Base-by-base conservation (phyloP, 768 basidiomycete genomes). In the Termitomyces sp. region DNA sequence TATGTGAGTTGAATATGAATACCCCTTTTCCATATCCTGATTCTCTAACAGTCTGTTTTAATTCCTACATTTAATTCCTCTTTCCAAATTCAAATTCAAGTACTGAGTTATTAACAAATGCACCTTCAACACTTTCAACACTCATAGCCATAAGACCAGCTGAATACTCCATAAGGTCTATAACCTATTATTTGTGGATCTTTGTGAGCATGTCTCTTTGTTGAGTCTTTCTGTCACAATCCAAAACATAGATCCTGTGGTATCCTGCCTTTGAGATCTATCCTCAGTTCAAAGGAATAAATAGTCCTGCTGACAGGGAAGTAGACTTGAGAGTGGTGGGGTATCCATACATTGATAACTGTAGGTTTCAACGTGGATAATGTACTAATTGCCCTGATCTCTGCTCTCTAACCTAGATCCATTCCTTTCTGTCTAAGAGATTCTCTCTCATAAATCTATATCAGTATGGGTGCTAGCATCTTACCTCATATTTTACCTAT, bases 181-280 rank as follows among this genome's bases (percentile, higher is more conserved):
- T 33, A 38, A 40, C 23, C 1, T 56, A 53, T 47, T 55, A 12
- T 43, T 54, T 26, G 44, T 56, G 17, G 42, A 60, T 50, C 55
- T 60, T 45, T 56, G 59, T 60, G 53, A 23, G 52, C 6, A 5
- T 41, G 14, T 21, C 19, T 1, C 8, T 43, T 30, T 28, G n/a
- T 44, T 33, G 21, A 19, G 6, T 21, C 19, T 3, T n/a, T 14
- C 11, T 21, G 31, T 23, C 19, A 47, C 15, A 52, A 28, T 5
- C 12, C 10, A 37, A 19, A 30, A 33, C 15, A 31, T 44, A 71
- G 73, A 73, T 59, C 65, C 69, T 26, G 42, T 63, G 28, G 55
- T 77, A 76, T 60, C 74, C 76, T 26, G 56, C 68, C 54, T 69
- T 76, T 53, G 57, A 71, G 53, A 66, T 76, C 53, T 78, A 76